A percentile compares a stretch with the other conserved stretches of the same genome.
Conservation (phyloP, 306 rosid species). For the Glycine latifolia region DNA sequence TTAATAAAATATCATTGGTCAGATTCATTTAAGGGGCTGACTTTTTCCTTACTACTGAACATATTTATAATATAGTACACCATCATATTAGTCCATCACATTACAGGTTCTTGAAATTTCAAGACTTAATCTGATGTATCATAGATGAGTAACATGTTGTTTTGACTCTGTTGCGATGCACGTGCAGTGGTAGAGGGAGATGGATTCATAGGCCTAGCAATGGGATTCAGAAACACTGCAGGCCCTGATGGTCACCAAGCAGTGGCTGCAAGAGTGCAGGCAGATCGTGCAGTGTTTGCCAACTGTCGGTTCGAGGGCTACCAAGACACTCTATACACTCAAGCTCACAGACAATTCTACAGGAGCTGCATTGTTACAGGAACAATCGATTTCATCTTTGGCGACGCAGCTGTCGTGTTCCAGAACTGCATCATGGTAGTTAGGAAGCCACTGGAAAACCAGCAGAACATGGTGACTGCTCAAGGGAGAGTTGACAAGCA, state of each 20-base stretch:
- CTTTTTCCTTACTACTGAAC: no score
- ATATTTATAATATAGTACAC: no score
- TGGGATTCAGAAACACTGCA: slow-evolving; percentile 96
- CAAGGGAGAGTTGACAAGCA: slow-evolving; percentile 74
- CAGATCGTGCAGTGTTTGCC: slow-evolving; percentile 69
- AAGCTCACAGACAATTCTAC: slow-evolving; percentile 83
- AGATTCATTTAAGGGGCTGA: no score
- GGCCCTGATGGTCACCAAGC: slow-evolving; percentile 87
- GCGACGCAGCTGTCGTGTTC: slow-evolving; percentile 78
- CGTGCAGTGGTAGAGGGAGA: slow-evolving; percentile 83
- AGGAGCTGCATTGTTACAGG: slow-evolving; percentile 78
- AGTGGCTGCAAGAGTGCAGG: slow-evolving; percentile 83
- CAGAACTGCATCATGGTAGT: slow-evolving; percentile 71
- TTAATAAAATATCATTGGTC: no score
- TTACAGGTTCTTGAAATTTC: no score
- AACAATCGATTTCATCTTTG: slow-evolving; percentile 87
- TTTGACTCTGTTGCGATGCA: background rate
- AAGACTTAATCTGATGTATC: no score
- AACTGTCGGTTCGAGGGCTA: slow-evolving; percentile 93
- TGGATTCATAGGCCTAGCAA: slow-evolving; percentile 67
- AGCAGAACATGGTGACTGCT: slow-evolving; percentile 76
- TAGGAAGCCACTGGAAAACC: slow-evolving; percentile 69
- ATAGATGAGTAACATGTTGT: no score
- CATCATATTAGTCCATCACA: no score
- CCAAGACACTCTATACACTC: slow-evolving; percentile 82